A percentile compares a stretch with the other conserved stretches of the same genome.
These are phyloP conservation scores for Kazachstania kunashirensis DNA, from an alignment of 805 yeast genomes.

Conservation along the genomic window DNA sequence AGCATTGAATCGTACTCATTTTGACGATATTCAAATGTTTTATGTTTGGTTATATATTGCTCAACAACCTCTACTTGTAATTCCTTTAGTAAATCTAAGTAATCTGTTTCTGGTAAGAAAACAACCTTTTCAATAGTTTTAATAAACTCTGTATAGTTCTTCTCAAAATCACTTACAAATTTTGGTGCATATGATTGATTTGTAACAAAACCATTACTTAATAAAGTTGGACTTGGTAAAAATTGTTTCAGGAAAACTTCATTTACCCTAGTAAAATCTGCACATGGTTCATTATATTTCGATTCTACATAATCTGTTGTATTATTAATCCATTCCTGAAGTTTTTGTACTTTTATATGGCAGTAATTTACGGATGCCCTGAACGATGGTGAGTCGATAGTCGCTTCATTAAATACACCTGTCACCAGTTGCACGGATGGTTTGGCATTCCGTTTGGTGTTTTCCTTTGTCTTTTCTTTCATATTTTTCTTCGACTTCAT, in stretches of 20 bases:
- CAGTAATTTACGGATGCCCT: constrained; percentile 63
- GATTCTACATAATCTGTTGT: constrained; percentile 33
- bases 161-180: constrained; percentile 13
- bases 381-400: constrained; percentile 61
- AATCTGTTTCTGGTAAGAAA: constrained; percentile 10
- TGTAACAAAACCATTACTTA: constrained; percentile 47
- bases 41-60: constrained; percentile 46
- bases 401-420: constrained; percentile 15
- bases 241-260: constrained; percentile 39
- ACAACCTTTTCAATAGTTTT: constrained; percentile 9
- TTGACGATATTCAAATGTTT: constrained; percentile 53
- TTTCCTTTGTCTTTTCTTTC: neutral
- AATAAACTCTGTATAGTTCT: constrained; percentile 13
- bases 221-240: constrained; percentile 36
- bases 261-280: constrained; percentile 38
- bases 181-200: constrained; percentile 58
- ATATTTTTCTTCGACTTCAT: neutral
- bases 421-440: constrained; percentile 9
- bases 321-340: constrained; percentile 58
- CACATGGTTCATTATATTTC: constrained; percentile 34
- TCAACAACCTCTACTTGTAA: constrained; percentile 34
- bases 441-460: neutral
- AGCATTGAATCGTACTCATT: constrained; percentile 53
- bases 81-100: constrained; percentile 9
- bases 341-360: constrained; percentile 46